A percentile compares a stretch with the other conserved stretches of the same genome.
phyloP scores from a whole-genome alignment of 768 basidiomycete species.

The Kwoniella bestiolae region DNA sequence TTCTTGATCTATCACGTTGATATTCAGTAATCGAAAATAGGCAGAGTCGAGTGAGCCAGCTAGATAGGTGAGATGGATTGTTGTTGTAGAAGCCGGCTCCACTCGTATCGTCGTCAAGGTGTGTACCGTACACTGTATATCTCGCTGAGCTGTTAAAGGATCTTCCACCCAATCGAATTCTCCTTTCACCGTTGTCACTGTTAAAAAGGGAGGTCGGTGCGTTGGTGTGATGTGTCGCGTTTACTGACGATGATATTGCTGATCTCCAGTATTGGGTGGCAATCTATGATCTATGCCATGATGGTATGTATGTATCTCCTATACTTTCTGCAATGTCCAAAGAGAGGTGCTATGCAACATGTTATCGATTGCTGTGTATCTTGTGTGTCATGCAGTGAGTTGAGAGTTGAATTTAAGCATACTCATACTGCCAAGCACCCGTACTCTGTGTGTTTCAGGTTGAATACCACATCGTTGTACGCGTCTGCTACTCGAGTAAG shows the following conservation, averaged over 20 bases:
- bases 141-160: neutral
- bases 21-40: too few species aligned
- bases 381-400: too few species aligned
- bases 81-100: neutral
- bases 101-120: neutral
- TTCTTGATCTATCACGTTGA: too few species aligned
- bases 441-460: constrained; percentile 9
- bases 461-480: neutral
- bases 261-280: neutral
- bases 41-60: neutral
- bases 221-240: neutral
- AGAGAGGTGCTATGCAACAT: too few species aligned
- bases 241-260: neutral
- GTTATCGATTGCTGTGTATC: too few species aligned
- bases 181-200: neutral
- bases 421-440: neutral
- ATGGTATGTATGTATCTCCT: neutral
- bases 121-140: neutral
- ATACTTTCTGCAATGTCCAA: too few species aligned
- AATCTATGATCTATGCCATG: neutral
- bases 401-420: neutral
- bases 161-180: neutral
- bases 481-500: neutral
- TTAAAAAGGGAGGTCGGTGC: neutral
- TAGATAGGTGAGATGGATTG: neutral